Evolutionary conservation across 169 alveolate species (phyloP).

Genomic region (Cryptosporidium meleagridis): DNA sequence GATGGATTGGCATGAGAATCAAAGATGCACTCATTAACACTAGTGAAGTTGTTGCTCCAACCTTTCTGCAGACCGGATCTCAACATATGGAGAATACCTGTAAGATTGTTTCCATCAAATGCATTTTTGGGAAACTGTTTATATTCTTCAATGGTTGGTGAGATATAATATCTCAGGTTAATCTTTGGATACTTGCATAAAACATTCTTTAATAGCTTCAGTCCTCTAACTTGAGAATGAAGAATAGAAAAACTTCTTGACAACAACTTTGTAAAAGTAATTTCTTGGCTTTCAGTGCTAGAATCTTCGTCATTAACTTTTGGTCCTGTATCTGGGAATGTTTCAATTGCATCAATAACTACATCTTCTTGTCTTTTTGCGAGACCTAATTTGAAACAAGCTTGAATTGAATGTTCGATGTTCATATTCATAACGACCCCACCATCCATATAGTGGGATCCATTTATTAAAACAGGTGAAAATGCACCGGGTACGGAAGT

Average conservation of each 20-base stretch:
- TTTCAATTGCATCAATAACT: slow-evolving; percentile 68
- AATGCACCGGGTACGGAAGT: slow-evolving; percentile 73
- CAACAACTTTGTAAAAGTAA: slow-evolving; percentile 27
- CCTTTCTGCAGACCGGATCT: slow-evolving; percentile 57
- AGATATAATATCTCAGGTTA: slow-evolving; percentile 46
- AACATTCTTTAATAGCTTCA: slow-evolving; percentile 29
- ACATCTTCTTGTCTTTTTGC: slow-evolving; percentile 69
- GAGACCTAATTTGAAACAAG: slow-evolving; percentile 56
- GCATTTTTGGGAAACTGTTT: slow-evolving; percentile 63
- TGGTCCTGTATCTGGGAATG: slow-evolving; percentile 49
- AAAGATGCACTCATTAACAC: slow-evolving; percentile 43
- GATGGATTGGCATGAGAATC: background rate
- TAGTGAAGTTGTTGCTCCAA: slow-evolving; percentile 46
- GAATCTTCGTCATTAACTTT: slow-evolving; percentile 1
- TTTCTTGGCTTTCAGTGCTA: background rate
- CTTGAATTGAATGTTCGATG: slow-evolving; percentile 56
- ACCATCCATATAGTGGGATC: slow-evolving; percentile 69
- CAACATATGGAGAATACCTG: slow-evolving; percentile 64
- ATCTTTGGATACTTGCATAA: slow-evolving; percentile 53
- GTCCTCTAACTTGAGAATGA: slow-evolving; percentile 68
- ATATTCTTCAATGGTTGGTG: slow-evolving; percentile 59
- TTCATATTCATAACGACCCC: slow-evolving; percentile 71
- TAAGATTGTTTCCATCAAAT: slow-evolving; percentile 64
- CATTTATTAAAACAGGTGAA: slow-evolving; percentile 69
- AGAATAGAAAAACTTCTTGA: slow-evolving; percentile 60